These are phyloP conservation scores for Komagataella pastoris DNA, from an alignment of 805 yeast species.

Conservation along the genomic window DNA sequence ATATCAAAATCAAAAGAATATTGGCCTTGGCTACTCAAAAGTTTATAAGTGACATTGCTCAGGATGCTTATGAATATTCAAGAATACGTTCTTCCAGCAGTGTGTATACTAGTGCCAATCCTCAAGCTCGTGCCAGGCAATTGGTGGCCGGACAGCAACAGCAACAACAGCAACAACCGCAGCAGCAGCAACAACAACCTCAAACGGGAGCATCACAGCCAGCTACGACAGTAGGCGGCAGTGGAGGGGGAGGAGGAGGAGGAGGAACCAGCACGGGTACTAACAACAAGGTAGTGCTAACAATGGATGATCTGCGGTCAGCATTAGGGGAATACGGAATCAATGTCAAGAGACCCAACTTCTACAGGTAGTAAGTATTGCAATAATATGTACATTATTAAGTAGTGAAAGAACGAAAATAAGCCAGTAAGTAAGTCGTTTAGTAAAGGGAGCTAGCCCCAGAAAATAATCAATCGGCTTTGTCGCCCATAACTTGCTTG, in stretches of 20 bases:
- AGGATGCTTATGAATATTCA: conserved; percentile 92
- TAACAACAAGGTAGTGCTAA: conserved; percentile 59
- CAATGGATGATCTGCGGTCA: conserved; percentile 86
- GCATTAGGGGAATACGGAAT: conserved; percentile 80
- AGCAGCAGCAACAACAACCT: not conserved
- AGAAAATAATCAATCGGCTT: conserved; percentile 35
- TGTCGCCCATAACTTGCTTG: conserved; percentile 54
- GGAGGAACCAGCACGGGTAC: conserved; percentile 4
- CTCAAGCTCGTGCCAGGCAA: conserved; percentile 76
- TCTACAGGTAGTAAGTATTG: conserved; percentile 47
- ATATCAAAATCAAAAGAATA: conserved; percentile 65
- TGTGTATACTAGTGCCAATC: conserved; percentile 75
- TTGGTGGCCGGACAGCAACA: conserved; percentile 50
- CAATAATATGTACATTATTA: not conserved
- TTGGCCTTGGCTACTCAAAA: conserved; percentile 94
- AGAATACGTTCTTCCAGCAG: conserved; percentile 82
- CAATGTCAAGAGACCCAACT: conserved; percentile 84
- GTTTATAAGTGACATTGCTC: conserved; percentile 86
- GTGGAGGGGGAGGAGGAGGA: conserved; percentile 7
- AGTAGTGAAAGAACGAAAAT: not conserved
- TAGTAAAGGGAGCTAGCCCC: conserved; percentile 79
- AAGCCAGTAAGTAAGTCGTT: not conserved
- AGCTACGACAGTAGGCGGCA: conserved; percentile 1
- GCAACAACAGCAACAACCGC: conserved; percentile 6
- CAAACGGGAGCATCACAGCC: conserved; percentile 6